These are phyloP conservation scores for Botryotinia calthae DNA, from an alignment of 2,329 filamentous ascomycete genomes.

Conservation along the genomic window DNA sequence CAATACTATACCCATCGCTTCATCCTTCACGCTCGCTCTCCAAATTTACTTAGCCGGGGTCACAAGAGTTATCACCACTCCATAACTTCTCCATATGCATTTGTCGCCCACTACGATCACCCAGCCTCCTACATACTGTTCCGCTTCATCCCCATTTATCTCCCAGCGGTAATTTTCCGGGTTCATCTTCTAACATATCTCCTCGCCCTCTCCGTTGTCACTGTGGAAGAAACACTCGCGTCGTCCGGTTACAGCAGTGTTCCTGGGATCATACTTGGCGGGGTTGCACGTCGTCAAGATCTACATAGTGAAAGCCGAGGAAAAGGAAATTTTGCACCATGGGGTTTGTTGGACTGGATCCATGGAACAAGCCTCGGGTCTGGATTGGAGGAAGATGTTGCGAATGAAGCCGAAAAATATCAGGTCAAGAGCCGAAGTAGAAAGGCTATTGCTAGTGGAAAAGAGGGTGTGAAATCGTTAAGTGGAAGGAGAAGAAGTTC, in stretches of 20 bases:
- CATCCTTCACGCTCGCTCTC: slow-evolving; percentile 57
- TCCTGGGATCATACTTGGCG: slow-evolving; percentile 51
- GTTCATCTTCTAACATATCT: slow-evolving; percentile 73
- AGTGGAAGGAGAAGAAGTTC: slow-evolving; percentile 31
- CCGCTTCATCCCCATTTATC: slow-evolving; percentile 62
- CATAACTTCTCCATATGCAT: slow-evolving; percentile 56
- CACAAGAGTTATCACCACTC: slow-evolving; percentile 52
- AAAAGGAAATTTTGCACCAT: slow-evolving; percentile 58
- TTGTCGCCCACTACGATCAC: slow-evolving; percentile 66
- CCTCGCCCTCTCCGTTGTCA: slow-evolving; percentile 59
- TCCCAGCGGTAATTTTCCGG: slow-evolving; percentile 62
- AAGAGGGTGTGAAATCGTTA: slow-evolving; percentile 35
- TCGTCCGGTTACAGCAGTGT: slow-evolving; percentile 65
- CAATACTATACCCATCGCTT: slow-evolving; percentile 74
- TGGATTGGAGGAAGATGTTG: slow-evolving; percentile 53
- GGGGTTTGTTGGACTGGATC: slow-evolving; percentile 62
- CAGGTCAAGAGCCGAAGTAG: slow-evolving; percentile 45
- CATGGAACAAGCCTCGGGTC: slow-evolving; percentile 55
- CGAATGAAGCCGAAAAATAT: slow-evolving; percentile 55
- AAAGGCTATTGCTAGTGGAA: slow-evolving; percentile 39
- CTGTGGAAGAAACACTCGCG: slow-evolving; percentile 63
- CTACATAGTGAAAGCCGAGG: slow-evolving; percentile 57
- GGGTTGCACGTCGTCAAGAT: slow-evolving; percentile 51
- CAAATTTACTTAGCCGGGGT: slow-evolving; percentile 42
- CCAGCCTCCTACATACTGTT: slow-evolving; percentile 62